These are phyloP conservation scores for Pontederia paniculata DNA, from an alignment of 176 grass and related monocot species.

Conservation along the genomic window DNA sequence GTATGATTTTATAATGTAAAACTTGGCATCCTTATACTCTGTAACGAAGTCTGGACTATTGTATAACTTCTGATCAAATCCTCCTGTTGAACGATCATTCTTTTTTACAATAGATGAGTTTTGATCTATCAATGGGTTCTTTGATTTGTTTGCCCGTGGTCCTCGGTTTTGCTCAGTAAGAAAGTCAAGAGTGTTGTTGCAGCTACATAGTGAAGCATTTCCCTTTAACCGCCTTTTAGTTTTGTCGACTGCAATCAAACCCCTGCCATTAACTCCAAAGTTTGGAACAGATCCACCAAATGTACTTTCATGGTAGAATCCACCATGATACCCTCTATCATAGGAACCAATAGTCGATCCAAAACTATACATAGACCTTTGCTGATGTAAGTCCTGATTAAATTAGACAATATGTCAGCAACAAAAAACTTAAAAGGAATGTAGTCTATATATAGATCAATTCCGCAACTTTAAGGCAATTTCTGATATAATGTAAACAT, in stretches of 20 bases:
- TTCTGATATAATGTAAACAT: too few relatives aligned
- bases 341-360: constrained; percentile 49
- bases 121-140: constrained; percentile 37
- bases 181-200: constrained; percentile 66
- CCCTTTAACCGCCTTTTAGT: constrained; percentile 53
- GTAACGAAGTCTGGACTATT: constrained; percentile 56
- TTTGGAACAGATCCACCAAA: constrained; percentile 39
- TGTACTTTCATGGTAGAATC: constrained; percentile 39
- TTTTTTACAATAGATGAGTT: constrained; percentile 27
- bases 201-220: constrained; percentile 50
- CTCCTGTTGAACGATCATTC: constrained; percentile 37
- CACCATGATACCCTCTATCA: constrained; percentile 41
- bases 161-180: constrained; percentile 91
- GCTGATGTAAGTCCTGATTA: constrained; percentile 41
- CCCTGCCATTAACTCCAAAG: constrained; percentile 44
- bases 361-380: constrained; percentile 68
- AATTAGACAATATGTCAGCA: constrained; percentile 10
- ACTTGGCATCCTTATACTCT: constrained; percentile 69
- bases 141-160: constrained; percentile 61
- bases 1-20: constrained; percentile 98
- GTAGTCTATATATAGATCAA: neutral
- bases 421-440: neutral
- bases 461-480: too few relatives aligned
- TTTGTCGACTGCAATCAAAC: constrained; percentile 43
- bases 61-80: constrained; percentile 37